phyloP scores from a whole-genome alignment of 2,329 filamentous ascomycete species.

The Macroventuria anomochaeta region DNA sequence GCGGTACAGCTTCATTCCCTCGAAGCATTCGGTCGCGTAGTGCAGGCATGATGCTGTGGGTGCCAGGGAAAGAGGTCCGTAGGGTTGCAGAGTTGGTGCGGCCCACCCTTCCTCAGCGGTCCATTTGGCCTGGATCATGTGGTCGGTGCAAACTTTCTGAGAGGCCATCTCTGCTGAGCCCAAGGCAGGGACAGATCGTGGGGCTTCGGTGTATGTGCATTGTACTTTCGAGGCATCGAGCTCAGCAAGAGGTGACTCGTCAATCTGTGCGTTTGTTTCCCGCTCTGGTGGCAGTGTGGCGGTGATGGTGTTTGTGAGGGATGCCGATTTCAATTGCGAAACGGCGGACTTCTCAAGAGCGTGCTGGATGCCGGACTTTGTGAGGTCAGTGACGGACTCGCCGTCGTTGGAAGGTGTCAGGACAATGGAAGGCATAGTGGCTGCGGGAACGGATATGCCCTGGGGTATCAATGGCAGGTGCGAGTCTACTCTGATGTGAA shows the following conservation, averaged over 20 bases:
- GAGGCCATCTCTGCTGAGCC: constrained; percentile 50
- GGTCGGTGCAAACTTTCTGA: constrained; percentile 71
- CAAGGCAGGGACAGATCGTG: constrained; percentile 51
- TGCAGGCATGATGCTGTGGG: constrained; percentile 82
- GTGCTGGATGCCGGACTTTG: constrained; percentile 40
- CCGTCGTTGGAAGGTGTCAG: constrained; percentile 39
- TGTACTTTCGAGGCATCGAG: constrained; percentile 55
- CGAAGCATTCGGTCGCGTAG: constrained; percentile 92
- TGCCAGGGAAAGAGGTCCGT: constrained; percentile 77
- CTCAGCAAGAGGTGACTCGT: constrained; percentile 40
- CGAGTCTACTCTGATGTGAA: neutral
- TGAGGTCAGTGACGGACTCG: constrained; percentile 40
- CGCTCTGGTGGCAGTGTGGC: constrained; percentile 32
- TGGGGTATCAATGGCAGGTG: constrained; percentile 1
- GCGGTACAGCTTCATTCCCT: constrained; percentile 78
- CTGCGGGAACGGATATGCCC: neutral
- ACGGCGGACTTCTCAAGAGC: constrained; percentile 41
- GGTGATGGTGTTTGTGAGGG: constrained; percentile 34
- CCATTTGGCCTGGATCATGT: constrained; percentile 84
- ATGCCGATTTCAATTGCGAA: constrained; percentile 36
- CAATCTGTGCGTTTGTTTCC: constrained; percentile 18
- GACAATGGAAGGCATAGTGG: constrained; percentile 42
- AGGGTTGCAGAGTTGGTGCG: constrained; percentile 75
- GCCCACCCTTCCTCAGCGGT: constrained; percentile 71
- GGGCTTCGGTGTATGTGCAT: constrained; percentile 50